A percentile compares a stretch with the other conserved stretches of the same genome.
Conservation (phyloP, 176 grass and related monocot genomes). For the Carex kokanica region DNA sequence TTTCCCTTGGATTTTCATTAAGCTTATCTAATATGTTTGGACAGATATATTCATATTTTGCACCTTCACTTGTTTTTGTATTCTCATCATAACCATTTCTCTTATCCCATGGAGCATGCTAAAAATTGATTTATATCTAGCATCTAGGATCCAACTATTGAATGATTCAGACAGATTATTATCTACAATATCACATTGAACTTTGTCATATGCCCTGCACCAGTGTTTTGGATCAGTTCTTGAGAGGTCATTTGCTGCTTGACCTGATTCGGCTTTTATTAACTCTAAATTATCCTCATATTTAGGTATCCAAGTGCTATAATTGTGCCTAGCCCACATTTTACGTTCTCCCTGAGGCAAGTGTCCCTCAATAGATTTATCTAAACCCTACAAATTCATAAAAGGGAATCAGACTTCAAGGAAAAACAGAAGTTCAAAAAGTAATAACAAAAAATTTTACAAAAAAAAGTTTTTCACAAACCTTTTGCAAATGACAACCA, state of each 20-base stretch:
- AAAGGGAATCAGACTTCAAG: background rate
- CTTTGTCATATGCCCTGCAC: background rate
- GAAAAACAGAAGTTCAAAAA: background rate
- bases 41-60: background rate
- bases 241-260: background rate
- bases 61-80: background rate
- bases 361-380: background rate
- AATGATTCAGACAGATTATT: background rate
- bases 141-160: conserved; percentile 7
- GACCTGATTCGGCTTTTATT: background rate
- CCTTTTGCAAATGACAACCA: background rate
- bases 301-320: background rate
- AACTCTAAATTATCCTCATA: background rate
- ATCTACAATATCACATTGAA: background rate
- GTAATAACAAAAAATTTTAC: background rate
- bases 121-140: background rate
- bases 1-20: too few relatives aligned
- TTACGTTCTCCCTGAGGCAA: background rate
- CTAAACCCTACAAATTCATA: background rate
- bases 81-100: background rate
- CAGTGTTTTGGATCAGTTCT: background rate
- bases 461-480: background rate
- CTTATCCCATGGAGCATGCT: too few relatives aligned
- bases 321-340: background rate
- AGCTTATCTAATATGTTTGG: background rate